A percentile compares a stretch with the other conserved stretches of the same genome.
Conservation (phyloP, 768 basidiomycete genomes). For the Boletus sp. region DNA sequence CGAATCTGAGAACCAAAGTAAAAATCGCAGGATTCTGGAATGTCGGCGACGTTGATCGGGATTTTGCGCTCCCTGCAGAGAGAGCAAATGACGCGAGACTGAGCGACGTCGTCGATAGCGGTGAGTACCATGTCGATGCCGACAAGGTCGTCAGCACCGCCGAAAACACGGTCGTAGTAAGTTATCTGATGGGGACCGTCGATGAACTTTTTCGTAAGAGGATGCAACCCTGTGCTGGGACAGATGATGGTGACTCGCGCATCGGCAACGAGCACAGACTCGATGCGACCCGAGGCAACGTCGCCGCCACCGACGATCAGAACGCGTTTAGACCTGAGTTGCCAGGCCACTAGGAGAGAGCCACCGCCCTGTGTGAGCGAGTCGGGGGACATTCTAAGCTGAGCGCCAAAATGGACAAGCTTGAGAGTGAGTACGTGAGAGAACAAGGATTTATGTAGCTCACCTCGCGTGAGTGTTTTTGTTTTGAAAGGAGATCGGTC, state of each 20-base stretch:
- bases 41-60: conserved; percentile 95
- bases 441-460: neutral
- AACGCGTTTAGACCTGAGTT: conserved; percentile 78
- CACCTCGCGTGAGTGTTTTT: neutral
- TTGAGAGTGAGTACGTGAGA: neutral
- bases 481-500: neutral
- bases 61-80: conserved; percentile 67
- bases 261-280: conserved; percentile 79
- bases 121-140: conserved; percentile 86
- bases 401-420: no score
- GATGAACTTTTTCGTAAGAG: conserved; percentile 55
- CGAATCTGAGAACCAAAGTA: conserved; percentile 96
- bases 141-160: conserved; percentile 60
- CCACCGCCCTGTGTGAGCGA: conserved; percentile 44
- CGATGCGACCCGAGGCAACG: conserved; percentile 85
- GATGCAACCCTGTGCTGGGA: conserved; percentile 65
- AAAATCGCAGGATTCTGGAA: conserved; percentile 95
- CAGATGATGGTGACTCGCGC: conserved; percentile 77
- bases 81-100: conserved; percentile 69
- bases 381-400: conserved; percentile 11
- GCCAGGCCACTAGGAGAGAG: conserved; percentile 91
- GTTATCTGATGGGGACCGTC: conserved; percentile 49
- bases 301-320: conserved; percentile 94
- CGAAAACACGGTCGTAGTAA: conserved; percentile 69
- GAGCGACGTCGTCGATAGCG: conserved; percentile 80